Conservation (phyloP, 345 rosid species). For the Linum usitatissimum region DNA sequence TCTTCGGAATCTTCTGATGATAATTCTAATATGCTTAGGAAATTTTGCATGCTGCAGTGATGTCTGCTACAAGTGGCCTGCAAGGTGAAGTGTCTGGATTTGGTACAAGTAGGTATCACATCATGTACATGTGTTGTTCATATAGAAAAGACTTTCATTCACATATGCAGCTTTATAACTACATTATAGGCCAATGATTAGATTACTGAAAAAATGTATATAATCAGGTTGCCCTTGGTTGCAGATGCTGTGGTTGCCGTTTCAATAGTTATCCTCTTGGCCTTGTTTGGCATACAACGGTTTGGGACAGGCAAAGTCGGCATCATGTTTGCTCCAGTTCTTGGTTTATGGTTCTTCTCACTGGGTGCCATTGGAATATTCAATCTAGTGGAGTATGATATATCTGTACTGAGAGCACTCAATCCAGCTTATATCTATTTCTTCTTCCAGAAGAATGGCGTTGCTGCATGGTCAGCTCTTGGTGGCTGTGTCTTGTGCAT, state of each 20-base stretch:
- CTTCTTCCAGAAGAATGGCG: conserved; percentile 74
- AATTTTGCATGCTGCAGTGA: conserved; percentile 43
- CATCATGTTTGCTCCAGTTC: conserved; percentile 74
- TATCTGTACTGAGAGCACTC: conserved; percentile 60
- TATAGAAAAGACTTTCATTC: too few relatives aligned
- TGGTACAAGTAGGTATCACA: conserved; percentile 52
- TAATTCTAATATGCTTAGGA: conserved; percentile 8
- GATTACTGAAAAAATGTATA: conserved; percentile 1
- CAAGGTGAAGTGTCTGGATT: conserved; percentile 64
- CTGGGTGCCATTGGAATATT: conserved; percentile 76
- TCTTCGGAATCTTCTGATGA: background rate
- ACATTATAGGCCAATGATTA: background rate
- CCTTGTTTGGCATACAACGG: conserved; percentile 73
- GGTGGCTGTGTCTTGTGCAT: conserved; percentile 95
- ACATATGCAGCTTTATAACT: too few relatives aligned
- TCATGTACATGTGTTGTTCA: background rate
- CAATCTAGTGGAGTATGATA: conserved; percentile 52
- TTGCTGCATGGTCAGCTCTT: conserved; percentile 78
- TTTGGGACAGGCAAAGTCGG: conserved; percentile 93
- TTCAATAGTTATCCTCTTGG: conserved; percentile 55
- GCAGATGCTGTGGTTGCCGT: conserved; percentile 60
- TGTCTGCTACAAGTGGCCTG: conserved; percentile 97
- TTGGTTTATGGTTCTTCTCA: conserved; percentile 84
- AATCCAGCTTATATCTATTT: conserved; percentile 71
- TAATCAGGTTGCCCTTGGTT: conserved; percentile 17